Percentiles rank a stretch among this genome's conserved stretches.
Conservation (phyloP, 2,329 filamentous ascomycete genomes). For the Acarospora socialis region DNA sequence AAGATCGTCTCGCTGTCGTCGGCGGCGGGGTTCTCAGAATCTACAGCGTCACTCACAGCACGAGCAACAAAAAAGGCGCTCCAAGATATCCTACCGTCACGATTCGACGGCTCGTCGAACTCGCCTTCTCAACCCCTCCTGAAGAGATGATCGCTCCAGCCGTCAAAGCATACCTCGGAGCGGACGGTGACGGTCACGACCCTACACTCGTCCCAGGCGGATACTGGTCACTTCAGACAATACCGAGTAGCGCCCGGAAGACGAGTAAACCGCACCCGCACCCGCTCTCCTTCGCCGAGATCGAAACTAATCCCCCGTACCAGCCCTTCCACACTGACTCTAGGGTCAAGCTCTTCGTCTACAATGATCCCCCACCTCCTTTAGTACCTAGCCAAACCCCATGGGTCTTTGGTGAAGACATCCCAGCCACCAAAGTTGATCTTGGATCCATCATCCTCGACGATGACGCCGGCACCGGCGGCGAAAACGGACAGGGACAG, state of each 20-base stretch:
- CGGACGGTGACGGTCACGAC: slow-evolving; percentile 9
- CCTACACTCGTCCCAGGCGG: slow-evolving; percentile 15
- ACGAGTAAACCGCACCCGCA: slow-evolving; percentile 28
- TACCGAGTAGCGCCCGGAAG: slow-evolving; percentile 30
- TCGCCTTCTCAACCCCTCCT: slow-evolving; percentile 37
- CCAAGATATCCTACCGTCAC: slow-evolving; percentile 40
- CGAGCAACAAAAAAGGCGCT: slow-evolving; percentile 36
- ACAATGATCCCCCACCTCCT: slow-evolving; percentile 25
- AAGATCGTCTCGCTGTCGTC: slow-evolving; percentile 29
- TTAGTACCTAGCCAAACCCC: slow-evolving; percentile 19
- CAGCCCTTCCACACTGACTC: slow-evolving; percentile 91
- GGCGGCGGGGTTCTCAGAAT: slow-evolving; percentile 32
- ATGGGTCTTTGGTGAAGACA: slow-evolving; percentile 42
- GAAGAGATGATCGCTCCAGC: slow-evolving; percentile 14
- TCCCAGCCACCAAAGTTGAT: slow-evolving; percentile 34
- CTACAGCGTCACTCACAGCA: slow-evolving; percentile 27
- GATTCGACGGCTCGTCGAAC: slow-evolving; percentile 48
- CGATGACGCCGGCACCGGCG: slow-evolving; percentile 22
- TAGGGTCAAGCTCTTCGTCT: slow-evolving; percentile 64
- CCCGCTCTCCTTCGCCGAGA: slow-evolving; percentile 65
- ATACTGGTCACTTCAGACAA: slow-evolving; percentile 27
- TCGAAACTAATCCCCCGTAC: slow-evolving; percentile 89
- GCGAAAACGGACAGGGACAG: slow-evolving; percentile 19
- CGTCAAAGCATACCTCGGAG: slow-evolving; percentile 7
- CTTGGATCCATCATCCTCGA: slow-evolving; percentile 28